A percentile compares a stretch with the other conserved stretches of the same genome.
Evolutionary conservation across 1,139 yeast genomes (phyloP).

Genomic region (Yamadazyma conglobata): DNA sequence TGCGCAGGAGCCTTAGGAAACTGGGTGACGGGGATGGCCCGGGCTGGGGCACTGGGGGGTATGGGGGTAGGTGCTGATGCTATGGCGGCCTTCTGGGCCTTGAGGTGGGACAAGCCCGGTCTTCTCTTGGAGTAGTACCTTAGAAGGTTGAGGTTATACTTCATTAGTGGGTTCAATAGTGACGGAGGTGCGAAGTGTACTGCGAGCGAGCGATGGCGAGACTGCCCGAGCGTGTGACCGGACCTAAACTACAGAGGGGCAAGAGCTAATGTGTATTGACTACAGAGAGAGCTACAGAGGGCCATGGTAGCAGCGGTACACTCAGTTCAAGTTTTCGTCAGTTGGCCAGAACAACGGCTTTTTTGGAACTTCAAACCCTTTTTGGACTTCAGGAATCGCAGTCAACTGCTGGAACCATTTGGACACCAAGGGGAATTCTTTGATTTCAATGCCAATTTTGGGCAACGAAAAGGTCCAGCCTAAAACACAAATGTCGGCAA

Average conservation of each 20-base stretch:
- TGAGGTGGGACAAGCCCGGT: constrained; percentile 8
- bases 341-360: constrained; percentile 11
- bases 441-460: constrained; percentile 31
- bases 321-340: constrained; percentile 1
- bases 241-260: too few relatives aligned
- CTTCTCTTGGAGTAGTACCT: constrained; percentile 10
- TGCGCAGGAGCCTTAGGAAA: constrained; percentile 31
- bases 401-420: constrained; percentile 43
- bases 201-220: too few relatives aligned
- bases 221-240: too few relatives aligned
- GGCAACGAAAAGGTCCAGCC: constrained; percentile 30
- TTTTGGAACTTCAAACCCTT: constrained; percentile 21
- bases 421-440: constrained; percentile 40
- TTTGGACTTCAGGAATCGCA: constrained; percentile 34
- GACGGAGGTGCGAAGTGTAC: too few relatives aligned
- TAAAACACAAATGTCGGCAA: constrained; percentile 49
- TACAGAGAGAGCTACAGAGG: too few relatives aligned
- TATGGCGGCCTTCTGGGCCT: constrained; percentile 6
- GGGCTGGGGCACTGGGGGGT: not conserved
- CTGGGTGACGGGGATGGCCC: constrained; percentile 19
- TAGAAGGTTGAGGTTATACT: constrained; percentile 2
- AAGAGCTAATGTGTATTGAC: too few relatives aligned
- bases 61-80: not conserved
- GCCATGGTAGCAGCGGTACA: not conserved
- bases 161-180: too few relatives aligned